These are phyloP conservation scores for Pichia scutulata DNA, from an alignment of 805 yeast genomes.

Conservation along the genomic window DNA sequence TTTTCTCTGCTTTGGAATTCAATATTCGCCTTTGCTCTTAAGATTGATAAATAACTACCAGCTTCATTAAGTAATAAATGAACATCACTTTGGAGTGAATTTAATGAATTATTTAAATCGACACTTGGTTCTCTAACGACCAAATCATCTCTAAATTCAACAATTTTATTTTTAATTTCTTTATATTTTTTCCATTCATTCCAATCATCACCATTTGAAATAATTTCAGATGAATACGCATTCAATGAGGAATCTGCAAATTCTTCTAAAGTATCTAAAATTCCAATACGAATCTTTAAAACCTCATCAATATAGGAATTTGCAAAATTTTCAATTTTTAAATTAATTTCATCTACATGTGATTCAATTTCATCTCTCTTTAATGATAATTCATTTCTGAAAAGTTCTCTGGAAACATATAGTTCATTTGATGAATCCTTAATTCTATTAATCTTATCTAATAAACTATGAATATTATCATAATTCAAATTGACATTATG, in stretches of 20 bases:
- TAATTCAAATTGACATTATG: conserved; percentile 20
- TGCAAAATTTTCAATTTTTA: background rate
- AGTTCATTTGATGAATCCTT: conserved; percentile 8
- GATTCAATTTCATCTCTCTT: conserved; percentile 25
- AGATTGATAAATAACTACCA: conserved; percentile 48
- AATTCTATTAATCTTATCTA: conserved; percentile 20
- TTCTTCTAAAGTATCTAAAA: conserved; percentile 64
- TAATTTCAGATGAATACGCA: conserved; percentile 57
- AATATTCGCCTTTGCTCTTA: conserved; percentile 51
- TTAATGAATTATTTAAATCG: conserved; percentile 25
- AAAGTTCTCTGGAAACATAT: conserved; percentile 39
- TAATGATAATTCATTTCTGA: conserved; percentile 36
- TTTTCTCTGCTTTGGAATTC: conserved; percentile 50
- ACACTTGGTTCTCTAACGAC: conserved; percentile 29
- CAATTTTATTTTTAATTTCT: conserved; percentile 45
- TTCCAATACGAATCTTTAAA: conserved; percentile 29
- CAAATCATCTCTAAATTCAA: conserved; percentile 47
- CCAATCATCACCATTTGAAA: conserved; percentile 38
- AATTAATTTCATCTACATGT: conserved; percentile 24
- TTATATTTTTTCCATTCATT: conserved; percentile 57
- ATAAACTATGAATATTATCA: conserved; percentile 20
- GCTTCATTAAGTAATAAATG: conserved; percentile 49
- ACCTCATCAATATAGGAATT: conserved; percentile 28
- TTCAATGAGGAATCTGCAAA: conserved; percentile 61
- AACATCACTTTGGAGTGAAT: conserved; percentile 38